Conservation (phyloP, 2,329 filamentous ascomycete species). For the Aureobasidium leucospermi region DNA sequence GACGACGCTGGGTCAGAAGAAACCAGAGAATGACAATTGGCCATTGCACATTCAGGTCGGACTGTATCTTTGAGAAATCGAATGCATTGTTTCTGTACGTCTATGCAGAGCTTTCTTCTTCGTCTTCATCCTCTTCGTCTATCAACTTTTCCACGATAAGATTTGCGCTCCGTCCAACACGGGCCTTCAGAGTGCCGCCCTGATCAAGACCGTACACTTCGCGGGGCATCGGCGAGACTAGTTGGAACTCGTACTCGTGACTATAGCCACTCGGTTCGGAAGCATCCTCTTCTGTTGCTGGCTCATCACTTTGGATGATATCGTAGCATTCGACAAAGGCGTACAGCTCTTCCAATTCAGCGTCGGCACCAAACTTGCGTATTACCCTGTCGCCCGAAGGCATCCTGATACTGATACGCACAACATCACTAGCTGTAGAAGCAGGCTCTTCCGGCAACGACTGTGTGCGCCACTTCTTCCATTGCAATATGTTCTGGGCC, state of each 20-base stretch:
- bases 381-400: constrained; percentile 66
- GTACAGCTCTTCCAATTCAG: constrained; percentile 80
- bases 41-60: no score
- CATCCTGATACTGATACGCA: constrained; percentile 60
- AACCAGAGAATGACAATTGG: background rate
- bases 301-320: constrained; percentile 42
- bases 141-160: constrained; percentile 72
- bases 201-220: constrained; percentile 66
- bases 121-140: constrained; percentile 45
- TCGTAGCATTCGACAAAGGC: constrained; percentile 93
- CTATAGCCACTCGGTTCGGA: constrained; percentile 60
- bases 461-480: constrained; percentile 71
- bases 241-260: constrained; percentile 76
- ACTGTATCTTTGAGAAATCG: background rate
- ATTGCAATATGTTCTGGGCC: constrained; percentile 54
- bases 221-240: constrained; percentile 80
- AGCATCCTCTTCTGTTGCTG: constrained; percentile 29
- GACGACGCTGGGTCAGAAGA: no score
- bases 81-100: background rate
- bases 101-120: constrained; percentile 16
- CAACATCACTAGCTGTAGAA: constrained; percentile 56
- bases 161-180: constrained; percentile 77
- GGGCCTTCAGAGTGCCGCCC: constrained; percentile 59
- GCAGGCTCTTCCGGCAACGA: constrained; percentile 62
- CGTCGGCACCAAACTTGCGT: constrained; percentile 62